Evolutionary conservation across 441 rosid species (phyloP).

Genomic region (Dalechampia spathulata): DNA sequence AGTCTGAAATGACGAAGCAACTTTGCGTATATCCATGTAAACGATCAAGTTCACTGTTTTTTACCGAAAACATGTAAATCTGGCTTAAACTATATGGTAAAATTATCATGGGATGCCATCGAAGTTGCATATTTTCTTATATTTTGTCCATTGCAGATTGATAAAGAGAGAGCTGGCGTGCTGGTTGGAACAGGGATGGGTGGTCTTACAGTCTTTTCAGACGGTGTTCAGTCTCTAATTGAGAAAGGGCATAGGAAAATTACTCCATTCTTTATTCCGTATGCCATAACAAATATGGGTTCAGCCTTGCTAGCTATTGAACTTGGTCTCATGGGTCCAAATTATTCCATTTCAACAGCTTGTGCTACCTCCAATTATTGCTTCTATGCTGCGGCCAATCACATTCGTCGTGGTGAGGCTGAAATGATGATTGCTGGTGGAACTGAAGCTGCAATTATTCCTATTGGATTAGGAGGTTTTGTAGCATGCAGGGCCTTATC

Average conservation of each 20-base stretch:
- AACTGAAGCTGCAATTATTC: constrained; percentile 94
- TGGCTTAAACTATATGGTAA: not conserved
- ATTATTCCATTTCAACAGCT: constrained; percentile 94
- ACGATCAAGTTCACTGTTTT: not conserved
- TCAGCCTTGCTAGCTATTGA: constrained; percentile 91
- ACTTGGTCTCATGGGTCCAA: constrained; percentile 96
- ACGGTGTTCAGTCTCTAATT: constrained; percentile 70
- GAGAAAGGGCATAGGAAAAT: constrained; percentile 86
- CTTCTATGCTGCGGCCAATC: constrained; percentile 96
- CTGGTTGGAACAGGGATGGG: constrained; percentile 99
- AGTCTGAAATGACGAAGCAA: too few relatives aligned
- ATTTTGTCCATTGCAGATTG: constrained; percentile 42
- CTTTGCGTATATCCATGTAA: not conserved
- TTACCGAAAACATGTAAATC: not conserved
- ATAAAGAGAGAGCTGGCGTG: constrained; percentile 74
- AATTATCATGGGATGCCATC: not conserved
- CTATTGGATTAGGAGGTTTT: constrained; percentile 93
- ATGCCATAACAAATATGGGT: constrained; percentile 91
- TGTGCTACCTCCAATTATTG: constrained; percentile 98
- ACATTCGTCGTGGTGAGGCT: constrained; percentile 95
- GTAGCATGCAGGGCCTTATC: constrained; percentile 97
- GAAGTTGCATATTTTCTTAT: not conserved
- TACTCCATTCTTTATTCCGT: constrained; percentile 90
- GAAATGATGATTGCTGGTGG: constrained; percentile 98
- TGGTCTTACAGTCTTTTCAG: constrained; percentile 83